Conservation (phyloP, 495 filamentous ascomycete genomes). For the Penicillium ochrochloron region DNA sequence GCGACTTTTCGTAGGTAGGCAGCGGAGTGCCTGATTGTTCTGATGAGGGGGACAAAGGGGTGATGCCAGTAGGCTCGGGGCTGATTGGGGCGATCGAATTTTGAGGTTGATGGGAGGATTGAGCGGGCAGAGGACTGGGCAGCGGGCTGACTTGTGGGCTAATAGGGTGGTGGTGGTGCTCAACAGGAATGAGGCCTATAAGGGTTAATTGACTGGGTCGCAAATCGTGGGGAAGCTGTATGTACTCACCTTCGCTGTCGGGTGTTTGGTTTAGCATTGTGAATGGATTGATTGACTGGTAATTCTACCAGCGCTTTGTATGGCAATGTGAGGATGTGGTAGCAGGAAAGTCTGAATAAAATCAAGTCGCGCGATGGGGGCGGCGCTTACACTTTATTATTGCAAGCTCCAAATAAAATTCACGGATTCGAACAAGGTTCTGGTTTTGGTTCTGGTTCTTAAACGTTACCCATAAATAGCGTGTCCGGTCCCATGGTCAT, state of each 20-base stretch:
- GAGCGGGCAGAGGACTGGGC: background rate
- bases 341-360: background rate
- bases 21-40: slow-evolving; percentile 5
- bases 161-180: slow-evolving; percentile 4
- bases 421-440: background rate
- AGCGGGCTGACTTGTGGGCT: background rate
- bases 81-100: background rate
- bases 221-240: background rate
- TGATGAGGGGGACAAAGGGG: background rate
- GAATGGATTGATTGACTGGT: background rate
- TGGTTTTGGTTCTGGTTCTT: background rate
- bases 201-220: background rate
- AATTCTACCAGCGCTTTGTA: background rate
- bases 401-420: slow-evolving; percentile 5
- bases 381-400: slow-evolving; percentile 15
- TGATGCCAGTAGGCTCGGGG: slow-evolving; percentile 7
- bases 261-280: slow-evolving; percentile 5
- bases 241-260: slow-evolving; percentile 17
- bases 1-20: slow-evolving; percentile 14
- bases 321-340: background rate
- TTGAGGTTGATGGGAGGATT: background rate
- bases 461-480: slow-evolving; percentile 12
- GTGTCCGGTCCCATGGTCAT: background rate
- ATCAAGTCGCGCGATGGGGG: slow-evolving; percentile 6
- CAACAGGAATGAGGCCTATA: slow-evolving; percentile 19